Base-by-base conservation (phyloP, 495 filamentous ascomycete species). In the Aspergillus hancockii region DNA sequence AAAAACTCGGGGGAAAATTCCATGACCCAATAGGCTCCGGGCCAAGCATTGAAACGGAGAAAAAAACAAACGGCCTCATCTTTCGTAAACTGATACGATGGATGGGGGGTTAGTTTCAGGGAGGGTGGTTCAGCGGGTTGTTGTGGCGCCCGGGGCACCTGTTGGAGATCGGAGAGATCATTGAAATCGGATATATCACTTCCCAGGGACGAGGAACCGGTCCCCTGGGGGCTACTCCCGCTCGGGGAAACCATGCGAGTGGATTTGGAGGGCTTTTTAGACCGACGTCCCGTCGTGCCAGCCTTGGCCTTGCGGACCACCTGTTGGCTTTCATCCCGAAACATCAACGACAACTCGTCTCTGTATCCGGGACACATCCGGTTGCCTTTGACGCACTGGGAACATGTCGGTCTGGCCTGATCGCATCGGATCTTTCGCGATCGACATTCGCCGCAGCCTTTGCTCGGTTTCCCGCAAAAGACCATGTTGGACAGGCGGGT, bases 391-490 rank as follows among this genome's bases (percentile, higher is more conserved):
- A 75, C 63, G 64, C 88, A 90, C 66, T 90, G 88, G 40, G 85
- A 83, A 61, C 88, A 91, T 41, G 81, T 77, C 28, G 85, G 86
- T 18, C 75, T 77, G 62, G 74, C 79, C 61, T 88, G 84, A 66
- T 90, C 88, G 70, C 88, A 90, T 54, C 78, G 79, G 56, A 82
- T 88, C 68, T 89, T 82, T 63, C 86, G 81, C 19, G 81, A 82
- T 69, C 87, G 78, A 66, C 88, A 91, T 75, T 87, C 85, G 69
- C 87, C 86, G 67, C 88, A 91, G 53, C 86, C 88, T 77, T 83
- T 80, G 58, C 86, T 89, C 52, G 88, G 88, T 69, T 88, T 88
- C 28, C 88, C 88, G 63, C 84, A 85, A 66, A 90, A 91, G 2
- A 91, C 88, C 88, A 91, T 91, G 23, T 34, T 57, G 50, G 43